These are phyloP conservation scores for Rhipidocladum racemiflorum DNA, from an alignment of 176 grass and related monocot genomes.

Conservation along the genomic window DNA sequence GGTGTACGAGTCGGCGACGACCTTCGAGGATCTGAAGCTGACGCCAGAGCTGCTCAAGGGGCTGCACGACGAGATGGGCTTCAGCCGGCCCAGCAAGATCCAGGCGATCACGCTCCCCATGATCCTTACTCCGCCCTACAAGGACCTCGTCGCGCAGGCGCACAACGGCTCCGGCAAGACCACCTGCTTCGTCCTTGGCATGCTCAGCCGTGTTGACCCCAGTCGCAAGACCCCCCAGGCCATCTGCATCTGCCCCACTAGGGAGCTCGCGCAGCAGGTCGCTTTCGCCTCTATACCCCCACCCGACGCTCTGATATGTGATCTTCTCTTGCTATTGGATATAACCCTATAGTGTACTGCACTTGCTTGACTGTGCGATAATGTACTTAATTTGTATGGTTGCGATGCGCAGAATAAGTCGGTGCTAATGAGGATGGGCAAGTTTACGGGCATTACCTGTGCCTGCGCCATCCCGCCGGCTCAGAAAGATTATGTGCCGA, in stretches of 20 bases:
- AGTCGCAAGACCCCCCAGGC: constrained; percentile 65
- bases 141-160: constrained; percentile 91
- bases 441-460: constrained; percentile 72
- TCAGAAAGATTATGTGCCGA: constrained; percentile 52
- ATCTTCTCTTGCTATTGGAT: background rate
- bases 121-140: constrained; percentile 82
- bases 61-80: constrained; percentile 78
- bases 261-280: constrained; percentile 89
- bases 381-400: constrained; percentile 17
- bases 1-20: constrained; percentile 80
- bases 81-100: constrained; percentile 83
- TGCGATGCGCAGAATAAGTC: constrained; percentile 62
- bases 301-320: background rate
- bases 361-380: background rate
- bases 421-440: constrained; percentile 80
- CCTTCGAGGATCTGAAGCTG: constrained; percentile 83
- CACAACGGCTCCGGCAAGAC: constrained; percentile 96
- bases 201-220: constrained; percentile 85
- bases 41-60: constrained; percentile 72
- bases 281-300: background rate
- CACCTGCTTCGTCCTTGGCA: constrained; percentile 93
- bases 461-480: constrained; percentile 65
- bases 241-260: constrained; percentile 88
- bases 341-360: background rate
- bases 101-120: constrained; percentile 85